Conservation (phyloP, 225 moss, liverwort and hornwort genomes). For the Anthoceros angustus region DNA sequence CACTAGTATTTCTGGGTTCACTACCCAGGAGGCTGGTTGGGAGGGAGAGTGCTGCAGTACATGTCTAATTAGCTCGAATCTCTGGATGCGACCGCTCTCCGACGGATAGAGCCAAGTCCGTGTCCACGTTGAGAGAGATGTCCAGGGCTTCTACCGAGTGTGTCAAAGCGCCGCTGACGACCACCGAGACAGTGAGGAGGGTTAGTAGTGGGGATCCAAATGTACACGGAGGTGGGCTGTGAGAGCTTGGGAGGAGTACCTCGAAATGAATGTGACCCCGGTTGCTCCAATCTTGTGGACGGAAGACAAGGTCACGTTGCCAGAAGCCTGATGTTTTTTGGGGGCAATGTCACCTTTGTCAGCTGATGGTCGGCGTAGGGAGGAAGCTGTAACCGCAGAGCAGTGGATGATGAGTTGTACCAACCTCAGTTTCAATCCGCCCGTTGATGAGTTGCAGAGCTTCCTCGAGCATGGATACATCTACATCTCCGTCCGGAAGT, state of each 20-base stretch:
- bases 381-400: too few species aligned
- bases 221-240: too few species aligned
- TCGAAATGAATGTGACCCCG: slow-evolving; percentile 69
- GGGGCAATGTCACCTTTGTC: background rate
- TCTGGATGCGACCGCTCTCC: slow-evolving; percentile 41
- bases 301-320: slow-evolving; percentile 77
- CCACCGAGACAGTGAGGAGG: background rate
- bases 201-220: background rate
- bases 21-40: too few species aligned
- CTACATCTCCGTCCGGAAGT: slow-evolving; percentile 41
- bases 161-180: slow-evolving; percentile 52
- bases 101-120: slow-evolving; percentile 36
- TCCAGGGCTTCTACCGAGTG: slow-evolving; percentile 72
- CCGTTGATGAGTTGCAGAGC: slow-evolving; percentile 57
- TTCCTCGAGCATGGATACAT: slow-evolving; percentile 65
- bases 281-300: slow-evolving; percentile 64
- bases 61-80: background rate
- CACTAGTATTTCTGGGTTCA: too few species aligned
- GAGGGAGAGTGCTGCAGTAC: too few species aligned
- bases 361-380: too few species aligned
- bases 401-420: background rate
- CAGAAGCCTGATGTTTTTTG: slow-evolving; percentile 42
- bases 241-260: slow-evolving; percentile 15
- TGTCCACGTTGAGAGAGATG: slow-evolving; percentile 58
- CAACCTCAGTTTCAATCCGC: slow-evolving; percentile 72